Evolutionary conservation across 768 basidiomycete species (phyloP).

Genomic region (Boletus insuetus): DNA sequence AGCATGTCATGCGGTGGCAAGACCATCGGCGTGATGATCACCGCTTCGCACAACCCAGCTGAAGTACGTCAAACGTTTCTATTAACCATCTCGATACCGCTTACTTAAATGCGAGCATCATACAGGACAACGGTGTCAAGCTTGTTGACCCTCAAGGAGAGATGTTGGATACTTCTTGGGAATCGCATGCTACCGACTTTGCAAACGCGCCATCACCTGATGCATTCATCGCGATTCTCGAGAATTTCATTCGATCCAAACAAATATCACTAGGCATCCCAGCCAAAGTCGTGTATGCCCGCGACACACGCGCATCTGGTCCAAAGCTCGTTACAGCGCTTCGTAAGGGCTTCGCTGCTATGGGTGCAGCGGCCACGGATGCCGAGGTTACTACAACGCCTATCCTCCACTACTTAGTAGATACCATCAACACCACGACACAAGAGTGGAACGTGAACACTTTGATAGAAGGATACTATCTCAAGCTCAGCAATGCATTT

Average conservation of each 20-base stretch:
- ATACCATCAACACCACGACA: conserved; percentile 83
- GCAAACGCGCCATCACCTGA: conserved; percentile 79
- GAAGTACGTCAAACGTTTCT: conserved; percentile 48
- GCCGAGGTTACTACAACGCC: conserved; percentile 92
- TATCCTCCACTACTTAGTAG: conserved; percentile 91
- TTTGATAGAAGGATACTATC: conserved; percentile 78
- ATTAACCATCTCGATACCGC: background rate
- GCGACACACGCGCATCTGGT: conserved; percentile 92
- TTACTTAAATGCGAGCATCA: conserved; percentile 4
- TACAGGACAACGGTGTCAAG: conserved; percentile 97
- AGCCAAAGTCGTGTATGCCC: conserved; percentile 82
- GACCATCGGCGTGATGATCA: conserved; percentile 97
- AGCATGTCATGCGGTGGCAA: conserved; percentile 91
- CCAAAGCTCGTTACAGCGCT: conserved; percentile 71
- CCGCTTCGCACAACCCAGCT: conserved; percentile 99
- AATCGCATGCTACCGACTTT: conserved; percentile 77
- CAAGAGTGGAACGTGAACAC: conserved; percentile 78
- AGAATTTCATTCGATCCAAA: conserved; percentile 54
- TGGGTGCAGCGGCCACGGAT: conserved; percentile 66
- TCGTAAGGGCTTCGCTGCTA: conserved; percentile 75
- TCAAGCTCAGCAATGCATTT: conserved; percentile 79
- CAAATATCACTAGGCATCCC: conserved; percentile 81
- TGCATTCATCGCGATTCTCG: conserved; percentile 66
- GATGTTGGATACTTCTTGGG: conserved; percentile 96
- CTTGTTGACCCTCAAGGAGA: conserved; percentile 96